phyloP scores from a whole-genome alignment of 352 stramenopile species.

The Globisporangium acanthophoron region DNA sequence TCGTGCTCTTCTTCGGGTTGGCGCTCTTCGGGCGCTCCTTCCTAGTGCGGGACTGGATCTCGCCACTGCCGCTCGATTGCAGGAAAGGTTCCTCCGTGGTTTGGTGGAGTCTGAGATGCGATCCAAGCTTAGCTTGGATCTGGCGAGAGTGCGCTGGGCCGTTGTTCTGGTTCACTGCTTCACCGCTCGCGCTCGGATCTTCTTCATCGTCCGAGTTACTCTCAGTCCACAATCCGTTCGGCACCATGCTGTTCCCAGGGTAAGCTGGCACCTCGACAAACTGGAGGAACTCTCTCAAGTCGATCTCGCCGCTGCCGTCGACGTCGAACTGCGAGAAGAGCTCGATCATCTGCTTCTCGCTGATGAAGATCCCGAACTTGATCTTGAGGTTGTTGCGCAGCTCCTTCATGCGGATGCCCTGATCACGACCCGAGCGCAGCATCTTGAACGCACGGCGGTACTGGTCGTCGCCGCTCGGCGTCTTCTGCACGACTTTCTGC shows the following conservation, averaged over 20 bases:
- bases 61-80: not conserved
- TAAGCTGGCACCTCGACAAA: constrained; percentile 63
- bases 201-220: constrained; percentile 22
- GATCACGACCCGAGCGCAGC: constrained; percentile 56
- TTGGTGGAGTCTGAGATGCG: not conserved
- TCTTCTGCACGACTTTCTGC: constrained; percentile 73
- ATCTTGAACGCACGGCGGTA: constrained; percentile 80
- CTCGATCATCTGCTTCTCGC: constrained; percentile 61
- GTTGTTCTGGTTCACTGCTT: not conserved
- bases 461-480: constrained; percentile 67
- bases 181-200: not conserved
- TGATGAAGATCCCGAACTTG: constrained; percentile 76
- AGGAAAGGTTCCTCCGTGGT: not conserved
- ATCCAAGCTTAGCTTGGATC: not conserved
- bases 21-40: constrained; percentile 62
- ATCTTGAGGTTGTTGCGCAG: constrained; percentile 74
- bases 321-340: constrained; percentile 60
- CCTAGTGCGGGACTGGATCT: constrained; percentile 13
- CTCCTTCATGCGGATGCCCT: constrained; percentile 64
- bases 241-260: constrained; percentile 44
- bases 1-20: constrained; percentile 55
- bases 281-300: constrained; percentile 74
- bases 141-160: not conserved
- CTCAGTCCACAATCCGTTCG: constrained; percentile 51
- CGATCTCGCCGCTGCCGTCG: constrained; percentile 65